Evolutionary conservation across 768 basidiomycete species (phyloP).

Genomic region (Boletus pseudopeckii): DNA sequence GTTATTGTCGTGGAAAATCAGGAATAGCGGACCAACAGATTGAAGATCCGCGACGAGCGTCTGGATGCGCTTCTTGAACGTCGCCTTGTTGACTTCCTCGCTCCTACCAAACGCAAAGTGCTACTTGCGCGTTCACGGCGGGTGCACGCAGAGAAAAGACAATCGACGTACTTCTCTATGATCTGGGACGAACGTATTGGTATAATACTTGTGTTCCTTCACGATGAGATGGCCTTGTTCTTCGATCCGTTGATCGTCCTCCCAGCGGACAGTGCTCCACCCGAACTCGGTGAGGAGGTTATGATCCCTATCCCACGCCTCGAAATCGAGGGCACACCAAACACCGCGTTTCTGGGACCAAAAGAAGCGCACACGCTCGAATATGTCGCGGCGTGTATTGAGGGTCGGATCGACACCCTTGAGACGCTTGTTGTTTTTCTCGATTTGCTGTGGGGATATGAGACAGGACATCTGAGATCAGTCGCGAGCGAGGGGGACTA

Average conservation of each 20-base stretch:
- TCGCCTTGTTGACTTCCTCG: slow-evolving; percentile 46
- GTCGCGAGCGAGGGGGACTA: background rate
- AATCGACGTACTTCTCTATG: slow-evolving; percentile 47
- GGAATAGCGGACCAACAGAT: slow-evolving; percentile 58
- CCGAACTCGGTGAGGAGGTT: slow-evolving; percentile 77
- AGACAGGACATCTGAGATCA: background rate
- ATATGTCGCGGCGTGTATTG: slow-evolving; percentile 53
- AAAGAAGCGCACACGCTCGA: slow-evolving; percentile 63
- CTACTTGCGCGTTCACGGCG: slow-evolving; percentile 33
- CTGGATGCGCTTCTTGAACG: slow-evolving; percentile 52
- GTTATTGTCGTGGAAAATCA: slow-evolving; percentile 77
- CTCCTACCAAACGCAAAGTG: slow-evolving; percentile 66
- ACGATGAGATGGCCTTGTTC: slow-evolving; percentile 62
- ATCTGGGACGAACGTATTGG: slow-evolving; percentile 65
- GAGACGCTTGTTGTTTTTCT: slow-evolving; percentile 76
- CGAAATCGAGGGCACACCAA: slow-evolving; percentile 81
- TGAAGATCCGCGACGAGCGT: slow-evolving; percentile 40
- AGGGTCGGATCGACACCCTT: slow-evolving; percentile 60
- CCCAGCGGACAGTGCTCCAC: slow-evolving; percentile 62
- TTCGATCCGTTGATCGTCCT: slow-evolving; percentile 44
- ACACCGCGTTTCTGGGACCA: slow-evolving; percentile 63
- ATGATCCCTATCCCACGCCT: slow-evolving; percentile 80
- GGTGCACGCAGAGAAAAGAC: background rate
- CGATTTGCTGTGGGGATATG: slow-evolving; percentile 51
- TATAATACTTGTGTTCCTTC: slow-evolving; percentile 53